Evolutionary conservation across 345 rosid genomes (phyloP).

Genomic region (Pugionium cornutum): DNA sequence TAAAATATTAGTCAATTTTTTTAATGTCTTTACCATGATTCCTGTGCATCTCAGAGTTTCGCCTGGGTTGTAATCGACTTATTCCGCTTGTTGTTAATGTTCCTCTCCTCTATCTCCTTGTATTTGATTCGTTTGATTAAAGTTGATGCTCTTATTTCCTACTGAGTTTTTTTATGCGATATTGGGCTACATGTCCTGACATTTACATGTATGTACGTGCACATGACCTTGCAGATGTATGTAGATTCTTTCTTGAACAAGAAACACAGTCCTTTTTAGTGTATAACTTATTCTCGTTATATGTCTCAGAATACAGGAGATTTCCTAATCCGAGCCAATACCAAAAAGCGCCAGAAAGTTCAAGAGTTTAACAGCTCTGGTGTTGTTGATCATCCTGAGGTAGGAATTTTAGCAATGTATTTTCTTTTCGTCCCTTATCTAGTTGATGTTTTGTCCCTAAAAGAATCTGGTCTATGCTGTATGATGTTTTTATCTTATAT

Average conservation of each 20-base stretch:
- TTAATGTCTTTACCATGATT: background rate
- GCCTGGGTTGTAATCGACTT: background rate
- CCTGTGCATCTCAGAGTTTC: background rate
- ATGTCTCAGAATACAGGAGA: slow-evolving; percentile 72
- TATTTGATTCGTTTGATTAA: slow-evolving; percentile 18
- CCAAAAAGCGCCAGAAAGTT: slow-evolving; percentile 76
- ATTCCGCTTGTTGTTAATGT: slow-evolving; percentile 2
- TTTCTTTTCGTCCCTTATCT: background rate
- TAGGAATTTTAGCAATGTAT: slow-evolving; percentile 28
- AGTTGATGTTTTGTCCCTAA: background rate
- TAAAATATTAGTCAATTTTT: background rate
- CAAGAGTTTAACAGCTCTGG: slow-evolving; percentile 53
- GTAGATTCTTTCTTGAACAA: background rate
- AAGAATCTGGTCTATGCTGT: background rate
- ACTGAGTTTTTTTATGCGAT: background rate
- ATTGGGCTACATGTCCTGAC: background rate
- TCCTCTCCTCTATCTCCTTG: slow-evolving; percentile 1
- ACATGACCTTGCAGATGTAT: background rate
- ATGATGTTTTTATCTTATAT: background rate
- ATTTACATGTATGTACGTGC: background rate
- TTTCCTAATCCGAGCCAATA: slow-evolving; percentile 90
- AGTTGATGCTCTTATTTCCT: background rate
- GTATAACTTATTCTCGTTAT: slow-evolving; percentile 19
- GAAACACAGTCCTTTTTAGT: background rate
- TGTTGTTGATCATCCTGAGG: slow-evolving; percentile 65